These are phyloP conservation scores for Talaromyces sp. DNA, from an alignment of 2,329 filamentous ascomycete species.

Conservation along the genomic window DNA sequence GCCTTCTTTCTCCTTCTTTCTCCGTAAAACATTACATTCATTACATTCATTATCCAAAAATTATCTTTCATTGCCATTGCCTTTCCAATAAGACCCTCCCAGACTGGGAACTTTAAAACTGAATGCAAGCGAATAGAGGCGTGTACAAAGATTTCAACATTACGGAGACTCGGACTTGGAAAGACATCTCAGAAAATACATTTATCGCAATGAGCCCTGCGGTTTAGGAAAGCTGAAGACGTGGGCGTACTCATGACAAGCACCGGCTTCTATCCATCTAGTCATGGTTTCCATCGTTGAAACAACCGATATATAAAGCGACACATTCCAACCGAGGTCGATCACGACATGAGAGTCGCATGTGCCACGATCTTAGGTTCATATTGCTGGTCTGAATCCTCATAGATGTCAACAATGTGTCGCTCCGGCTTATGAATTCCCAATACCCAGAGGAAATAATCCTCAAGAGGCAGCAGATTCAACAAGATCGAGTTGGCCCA, in stretches of 20 bases:
- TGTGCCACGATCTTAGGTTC: constrained; percentile 1
- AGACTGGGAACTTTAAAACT: neutral
- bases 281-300: neutral
- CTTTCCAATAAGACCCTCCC: neutral
- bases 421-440: constrained; percentile 64
- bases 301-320: neutral
- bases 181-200: neutral
- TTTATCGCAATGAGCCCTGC: neutral
- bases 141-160: neutral
- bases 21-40: neutral
- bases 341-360: neutral
- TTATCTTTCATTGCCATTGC: neutral
- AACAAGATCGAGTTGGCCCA: constrained; percentile 54
- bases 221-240: neutral
- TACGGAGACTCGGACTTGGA: neutral
- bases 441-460: constrained; percentile 64
- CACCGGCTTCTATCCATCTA: neutral
- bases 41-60: neutral
- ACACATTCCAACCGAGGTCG: neutral
- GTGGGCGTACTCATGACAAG: neutral
- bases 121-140: neutral
- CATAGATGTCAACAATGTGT: constrained; percentile 19
- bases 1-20: neutral
- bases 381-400: constrained; percentile 26
- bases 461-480: constrained; percentile 65